phyloP scores from a whole-genome alignment of 1,284 basidiomycete species.

The Sanghuangporus sanghuang region DNA sequence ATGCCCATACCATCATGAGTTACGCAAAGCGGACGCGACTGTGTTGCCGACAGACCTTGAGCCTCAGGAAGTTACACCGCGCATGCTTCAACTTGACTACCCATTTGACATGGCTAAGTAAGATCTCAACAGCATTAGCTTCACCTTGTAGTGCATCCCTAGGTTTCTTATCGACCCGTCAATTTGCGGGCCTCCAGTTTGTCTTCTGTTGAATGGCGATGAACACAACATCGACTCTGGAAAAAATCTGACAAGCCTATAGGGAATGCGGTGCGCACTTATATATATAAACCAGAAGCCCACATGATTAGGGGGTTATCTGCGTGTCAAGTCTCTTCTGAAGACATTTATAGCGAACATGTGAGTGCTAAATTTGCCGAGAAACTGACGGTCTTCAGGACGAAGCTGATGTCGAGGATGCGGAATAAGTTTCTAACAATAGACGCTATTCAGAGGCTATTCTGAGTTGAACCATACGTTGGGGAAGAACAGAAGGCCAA shows the following conservation, averaged over 20 bases:
- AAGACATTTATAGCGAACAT: neutral
- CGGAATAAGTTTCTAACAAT: neutral
- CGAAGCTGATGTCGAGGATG: neutral
- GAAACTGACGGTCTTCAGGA: neutral
- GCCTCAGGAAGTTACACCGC: no score
- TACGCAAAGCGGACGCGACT: no score
- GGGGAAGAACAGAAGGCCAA: neutral
- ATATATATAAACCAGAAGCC: neutral
- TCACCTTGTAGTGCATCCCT: no score
- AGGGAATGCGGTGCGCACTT: neutral
- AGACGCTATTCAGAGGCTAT: neutral
- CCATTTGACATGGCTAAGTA: no score
- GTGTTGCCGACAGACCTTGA: no score
- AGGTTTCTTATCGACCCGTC: no score
- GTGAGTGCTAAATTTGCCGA: neutral
- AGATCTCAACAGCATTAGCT: no score
- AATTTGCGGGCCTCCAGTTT: neutral
- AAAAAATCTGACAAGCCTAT: neutral
- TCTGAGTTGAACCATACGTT: neutral
- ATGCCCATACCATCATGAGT: no score
- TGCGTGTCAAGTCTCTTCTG: neutral
- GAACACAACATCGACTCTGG: neutral
- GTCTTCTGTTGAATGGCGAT: neutral
- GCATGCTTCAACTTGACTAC: no score
- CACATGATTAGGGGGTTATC: slow-evolving; percentile 15